These are phyloP conservation scores for Pythium grandisporangium DNA, from an alignment of 352 stramenopile genomes.

Conservation along the genomic window DNA sequence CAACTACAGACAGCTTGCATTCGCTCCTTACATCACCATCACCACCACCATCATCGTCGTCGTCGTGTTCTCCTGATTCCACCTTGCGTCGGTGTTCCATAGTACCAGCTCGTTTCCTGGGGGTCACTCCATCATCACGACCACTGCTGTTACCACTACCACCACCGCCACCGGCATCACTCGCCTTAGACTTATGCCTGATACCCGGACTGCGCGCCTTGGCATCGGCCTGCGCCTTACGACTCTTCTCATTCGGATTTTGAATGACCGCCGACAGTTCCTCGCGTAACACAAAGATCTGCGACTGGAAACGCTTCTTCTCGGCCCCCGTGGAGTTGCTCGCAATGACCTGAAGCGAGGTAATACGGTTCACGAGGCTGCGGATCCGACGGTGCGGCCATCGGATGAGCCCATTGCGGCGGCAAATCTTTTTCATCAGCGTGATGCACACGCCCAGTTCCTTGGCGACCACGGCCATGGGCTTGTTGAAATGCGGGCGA, in stretches of 20 bases:
- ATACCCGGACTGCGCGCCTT: constrained; percentile 22
- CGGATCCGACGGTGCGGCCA: constrained; percentile 80
- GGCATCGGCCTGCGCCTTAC: constrained; percentile 55
- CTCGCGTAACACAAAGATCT: constrained; percentile 48
- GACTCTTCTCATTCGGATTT: constrained; percentile 81
- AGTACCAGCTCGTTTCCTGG: no score
- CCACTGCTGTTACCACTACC: neutral
- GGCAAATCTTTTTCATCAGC: constrained; percentile 85
- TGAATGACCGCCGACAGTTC: constrained; percentile 74
- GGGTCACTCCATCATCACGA: no score
- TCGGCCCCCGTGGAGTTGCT: constrained; percentile 37
- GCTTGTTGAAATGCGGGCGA: constrained; percentile 78
- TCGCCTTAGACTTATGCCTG: no score
- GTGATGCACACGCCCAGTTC: constrained; percentile 81
- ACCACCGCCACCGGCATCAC: no score
- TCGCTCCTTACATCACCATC: constrained; percentile 5
- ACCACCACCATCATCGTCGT: constrained; percentile 7
- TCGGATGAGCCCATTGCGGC: constrained; percentile 65
- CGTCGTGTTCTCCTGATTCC: constrained; percentile 7
- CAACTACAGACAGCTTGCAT: neutral
- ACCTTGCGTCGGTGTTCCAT: no score
- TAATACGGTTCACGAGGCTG: constrained; percentile 77
- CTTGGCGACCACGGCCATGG: constrained; percentile 73
- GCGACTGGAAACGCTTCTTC: constrained; percentile 47
- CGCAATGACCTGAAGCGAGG: constrained; percentile 58